Conservation (phyloP, 352 stramenopile genomes). For the Globisporangium perplexum region DNA sequence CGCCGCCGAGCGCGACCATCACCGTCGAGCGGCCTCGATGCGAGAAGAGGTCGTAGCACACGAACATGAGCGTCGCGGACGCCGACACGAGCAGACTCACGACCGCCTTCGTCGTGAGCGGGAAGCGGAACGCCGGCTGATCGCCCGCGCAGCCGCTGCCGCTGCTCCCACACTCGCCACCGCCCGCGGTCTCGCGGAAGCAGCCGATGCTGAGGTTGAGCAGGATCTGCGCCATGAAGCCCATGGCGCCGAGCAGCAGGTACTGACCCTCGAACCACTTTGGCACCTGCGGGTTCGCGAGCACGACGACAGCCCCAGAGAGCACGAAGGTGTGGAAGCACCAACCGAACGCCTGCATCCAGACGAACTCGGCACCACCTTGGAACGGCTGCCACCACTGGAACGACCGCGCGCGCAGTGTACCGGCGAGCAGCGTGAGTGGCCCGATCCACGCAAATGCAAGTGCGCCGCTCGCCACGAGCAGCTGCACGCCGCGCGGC, state of each 20-base stretch:
- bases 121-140: conserved; percentile 15
- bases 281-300: conserved; percentile 30
- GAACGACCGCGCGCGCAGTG: conserved; percentile 32
- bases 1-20: conserved; percentile 25
- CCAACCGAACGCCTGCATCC: conserved; percentile 61
- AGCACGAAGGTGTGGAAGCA: conserved; percentile 43
- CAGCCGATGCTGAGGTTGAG: conserved; percentile 51
- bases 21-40: conserved; percentile 24
- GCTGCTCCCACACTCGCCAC: not conserved
- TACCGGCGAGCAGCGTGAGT: conserved; percentile 45
- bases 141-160: conserved; percentile 3
- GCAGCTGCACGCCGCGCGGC: conserved; percentile 26
- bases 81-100: conserved; percentile 41
- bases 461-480: conserved; percentile 42
- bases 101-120: conserved; percentile 40
- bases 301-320: conserved; percentile 29
- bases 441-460: conserved; percentile 53
- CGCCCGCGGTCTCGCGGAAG: conserved; percentile 20
- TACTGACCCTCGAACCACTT: conserved; percentile 54
- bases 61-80: conserved; percentile 36
- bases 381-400: conserved; percentile 60
- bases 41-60: conserved; percentile 33
- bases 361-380: conserved; percentile 50
- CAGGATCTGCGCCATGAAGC: conserved; percentile 50
- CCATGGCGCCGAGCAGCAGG: conserved; percentile 37